Evolutionary conservation across 176 grass and related monocot species (phyloP).

Genomic region (Melocanna baccifera): DNA sequence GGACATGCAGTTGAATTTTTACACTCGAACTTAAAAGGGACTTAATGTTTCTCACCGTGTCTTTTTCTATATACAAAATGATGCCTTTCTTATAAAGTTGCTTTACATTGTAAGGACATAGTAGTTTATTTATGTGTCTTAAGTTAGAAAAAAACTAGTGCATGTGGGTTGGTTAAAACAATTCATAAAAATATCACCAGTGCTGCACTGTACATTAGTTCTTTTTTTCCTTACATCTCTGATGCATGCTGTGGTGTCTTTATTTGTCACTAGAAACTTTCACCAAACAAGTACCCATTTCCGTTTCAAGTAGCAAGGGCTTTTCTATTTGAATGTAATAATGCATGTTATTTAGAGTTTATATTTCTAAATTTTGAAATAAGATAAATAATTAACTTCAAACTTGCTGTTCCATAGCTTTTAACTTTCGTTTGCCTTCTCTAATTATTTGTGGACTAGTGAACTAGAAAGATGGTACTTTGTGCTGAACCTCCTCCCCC

Average conservation of each 20-base stretch:
- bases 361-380: not conserved
- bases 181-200: not conserved
- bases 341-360: not conserved
- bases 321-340: not conserved
- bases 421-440: slow-evolving; percentile 13
- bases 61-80: not conserved
- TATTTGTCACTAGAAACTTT: not conserved
- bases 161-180: not conserved
- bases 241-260: slow-evolving; percentile 5
- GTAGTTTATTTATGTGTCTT: not conserved
- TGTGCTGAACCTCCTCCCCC: not conserved
- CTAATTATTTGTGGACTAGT: not conserved
- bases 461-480: slow-evolving; percentile 37
- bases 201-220: not conserved
- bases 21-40: no score
- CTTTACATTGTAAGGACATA: not conserved
- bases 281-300: not conserved
- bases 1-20: no score
- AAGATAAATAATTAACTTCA: not conserved
- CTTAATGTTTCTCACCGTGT: not conserved
- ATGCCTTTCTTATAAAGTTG: not conserved
- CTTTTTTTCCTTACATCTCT: slow-evolving; percentile 7
- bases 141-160: not conserved
- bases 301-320: not conserved
- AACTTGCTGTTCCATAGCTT: not conserved